Evolutionary conservation across 208 protist genomes (phyloP), one percentile per base, ranked within the genome.

Genomic region (Acanthamoeba triangularis): DNA sequence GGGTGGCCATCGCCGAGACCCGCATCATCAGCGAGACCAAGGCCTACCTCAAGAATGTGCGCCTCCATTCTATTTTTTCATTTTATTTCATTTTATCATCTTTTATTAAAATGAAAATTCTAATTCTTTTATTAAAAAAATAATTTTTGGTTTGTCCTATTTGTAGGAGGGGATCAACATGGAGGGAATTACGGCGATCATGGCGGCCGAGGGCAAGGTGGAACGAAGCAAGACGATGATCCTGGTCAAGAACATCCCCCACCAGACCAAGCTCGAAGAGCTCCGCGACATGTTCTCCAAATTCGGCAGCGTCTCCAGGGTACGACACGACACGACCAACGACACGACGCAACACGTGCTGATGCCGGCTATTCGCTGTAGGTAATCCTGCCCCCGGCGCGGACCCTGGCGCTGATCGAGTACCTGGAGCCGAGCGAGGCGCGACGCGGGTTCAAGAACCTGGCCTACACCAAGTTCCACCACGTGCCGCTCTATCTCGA

Each of bases 401-500:
- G 93, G 23, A 96, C 98, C 6, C 63, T 98, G 13, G 98, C 98
- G 7, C 6, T 99, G 0, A 95, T 99, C 35, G 97, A 98, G 63
- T 99, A 97, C 80, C 7, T 84, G 20, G 91, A 98, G 35, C 84
- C 96, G 13, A 96, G n/a, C 47, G 97, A 99, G 67, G 98, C 99
- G 2, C 97, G 98, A 18, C 90, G 97, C 13, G 99, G 98, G 61
- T 99, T 99, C 97, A 97, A 98, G 37, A 97, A 97, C 6, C 98
- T 99, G 5, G 99, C 99, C 7, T 99, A 99, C 96, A 98, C 98
- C 85, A 97, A 99, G 63, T 99, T 99, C 95, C 96, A 99, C 76
- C 96, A 97, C 69, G 95, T 98, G 11, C 99, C 99, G 35, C 97
- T 99, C 2, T 99, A 99, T 95, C 97, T 99, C 2, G 99, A 99